A percentile compares a stretch with the other conserved stretches of the same genome.
phyloP scores from a whole-genome alignment of 441 rosid species.

The Breynia disticha region DNA sequence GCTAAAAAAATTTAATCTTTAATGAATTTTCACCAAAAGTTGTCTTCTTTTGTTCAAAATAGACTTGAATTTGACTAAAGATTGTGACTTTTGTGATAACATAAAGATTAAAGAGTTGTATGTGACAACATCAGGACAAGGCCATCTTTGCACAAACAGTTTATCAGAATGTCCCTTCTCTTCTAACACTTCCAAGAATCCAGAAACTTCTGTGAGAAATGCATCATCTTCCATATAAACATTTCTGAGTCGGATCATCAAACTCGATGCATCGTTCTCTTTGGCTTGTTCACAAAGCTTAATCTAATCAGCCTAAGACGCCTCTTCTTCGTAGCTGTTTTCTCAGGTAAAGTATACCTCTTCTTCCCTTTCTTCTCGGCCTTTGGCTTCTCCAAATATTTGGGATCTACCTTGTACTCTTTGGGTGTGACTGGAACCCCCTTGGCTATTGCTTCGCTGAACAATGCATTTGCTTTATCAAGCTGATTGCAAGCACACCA shows the following conservation, averaged over 20 bases:
- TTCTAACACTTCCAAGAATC: no score
- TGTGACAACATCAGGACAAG: no score
- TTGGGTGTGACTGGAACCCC: slow-evolving; percentile 62
- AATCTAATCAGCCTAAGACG: slow-evolving; percentile 70
- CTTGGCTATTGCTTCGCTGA: slow-evolving; percentile 46
- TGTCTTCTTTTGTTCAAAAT: not conserved
- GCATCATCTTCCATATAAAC: no score
- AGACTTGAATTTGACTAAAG: no score
- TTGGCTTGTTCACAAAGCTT: slow-evolving; percentile 90
- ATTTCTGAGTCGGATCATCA: slow-evolving; percentile 5
- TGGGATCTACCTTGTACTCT: slow-evolving; percentile 54
- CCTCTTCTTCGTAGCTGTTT: slow-evolving; percentile 79
- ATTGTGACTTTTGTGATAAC: not conserved
- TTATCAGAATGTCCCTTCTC: no score
- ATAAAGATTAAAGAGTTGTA: no score
- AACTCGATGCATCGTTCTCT: slow-evolving; percentile 26
- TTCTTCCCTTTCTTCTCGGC: slow-evolving; percentile 57
- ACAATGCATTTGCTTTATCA: slow-evolving; percentile 66
- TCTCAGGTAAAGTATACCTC: slow-evolving; percentile 90
- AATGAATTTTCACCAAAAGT: not conserved
- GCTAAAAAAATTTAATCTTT: not conserved
- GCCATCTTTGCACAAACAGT: no score
- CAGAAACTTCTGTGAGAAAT: no score
- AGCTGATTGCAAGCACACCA: slow-evolving; percentile 58
- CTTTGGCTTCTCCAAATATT: slow-evolving; percentile 54